Evolutionary conservation across 83 land plant genomes (phyloP).

Genomic region (Picea abies): DNA sequence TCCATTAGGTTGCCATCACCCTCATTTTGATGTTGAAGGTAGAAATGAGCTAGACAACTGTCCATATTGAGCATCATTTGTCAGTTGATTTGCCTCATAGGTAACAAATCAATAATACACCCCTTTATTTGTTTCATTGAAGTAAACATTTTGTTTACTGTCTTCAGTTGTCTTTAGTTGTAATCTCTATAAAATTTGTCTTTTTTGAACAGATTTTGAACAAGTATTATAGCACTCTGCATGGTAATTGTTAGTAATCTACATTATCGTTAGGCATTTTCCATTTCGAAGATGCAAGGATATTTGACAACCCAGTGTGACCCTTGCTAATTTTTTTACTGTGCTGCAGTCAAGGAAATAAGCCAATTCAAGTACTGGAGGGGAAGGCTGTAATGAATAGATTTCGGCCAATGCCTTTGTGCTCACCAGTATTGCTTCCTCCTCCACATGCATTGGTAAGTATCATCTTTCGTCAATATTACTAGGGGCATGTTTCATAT

Average conservation of each 20-base stretch:
- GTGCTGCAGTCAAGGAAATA: conserved; percentile 13
- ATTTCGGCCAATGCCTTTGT: conserved; percentile 88
- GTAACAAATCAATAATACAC: too few species aligned
- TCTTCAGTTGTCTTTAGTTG: too few species aligned
- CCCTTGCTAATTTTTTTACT: background rate
- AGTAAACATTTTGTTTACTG: too few species aligned
- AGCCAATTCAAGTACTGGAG: conserved; percentile 21
- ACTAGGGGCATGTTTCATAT: background rate
- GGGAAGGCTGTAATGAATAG: conserved; percentile 56
- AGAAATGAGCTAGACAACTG: too few species aligned
- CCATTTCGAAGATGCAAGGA: background rate
- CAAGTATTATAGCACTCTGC: too few species aligned
- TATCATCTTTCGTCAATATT: background rate
- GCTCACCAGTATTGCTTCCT: conserved; percentile 84
- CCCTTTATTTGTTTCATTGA: too few species aligned
- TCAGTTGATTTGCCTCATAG: too few species aligned
- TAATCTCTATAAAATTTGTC: too few species aligned
- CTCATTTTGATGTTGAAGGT: too few species aligned
- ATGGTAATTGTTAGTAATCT: background rate
- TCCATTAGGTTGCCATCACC: too few species aligned
- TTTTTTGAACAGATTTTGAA: too few species aligned
- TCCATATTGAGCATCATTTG: too few species aligned
- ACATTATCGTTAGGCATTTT: background rate
- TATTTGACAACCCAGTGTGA: background rate
- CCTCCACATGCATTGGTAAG: conserved; percentile 92